Conservation (phyloP, 371 early-diverging fungal genomes). For the Mucor circinelloides region DNA sequence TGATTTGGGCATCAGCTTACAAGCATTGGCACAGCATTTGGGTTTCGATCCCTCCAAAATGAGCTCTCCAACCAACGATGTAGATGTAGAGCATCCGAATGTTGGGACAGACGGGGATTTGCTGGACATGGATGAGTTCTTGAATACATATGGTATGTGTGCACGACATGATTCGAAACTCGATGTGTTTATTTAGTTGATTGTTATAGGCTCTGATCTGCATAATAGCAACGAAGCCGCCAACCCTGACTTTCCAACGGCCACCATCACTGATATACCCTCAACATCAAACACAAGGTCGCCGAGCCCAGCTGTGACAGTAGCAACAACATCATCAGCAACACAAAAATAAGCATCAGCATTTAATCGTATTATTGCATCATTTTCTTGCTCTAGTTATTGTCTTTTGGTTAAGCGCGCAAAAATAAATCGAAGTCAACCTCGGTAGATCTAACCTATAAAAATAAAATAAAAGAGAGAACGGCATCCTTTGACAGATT, state of each 20-base stretch:
- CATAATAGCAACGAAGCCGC: not conserved
- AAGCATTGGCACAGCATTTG: slow-evolving; percentile 43
- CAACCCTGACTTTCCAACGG: not conserved
- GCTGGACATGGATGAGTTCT: slow-evolving; percentile 37
- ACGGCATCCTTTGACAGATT: too few relatives aligned
- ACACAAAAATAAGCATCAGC: not conserved
- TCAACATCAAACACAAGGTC: slow-evolving; percentile 4
- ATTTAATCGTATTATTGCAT: not conserved
- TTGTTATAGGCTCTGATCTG: not conserved
- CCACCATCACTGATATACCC: not conserved
- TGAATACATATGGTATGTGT: slow-evolving; percentile 41
- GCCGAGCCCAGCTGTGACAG: slow-evolving; percentile 1
- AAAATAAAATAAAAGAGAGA: too few relatives aligned
- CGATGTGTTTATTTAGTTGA: not conserved
- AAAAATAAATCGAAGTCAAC: not conserved
- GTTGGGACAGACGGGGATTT: slow-evolving; percentile 20
- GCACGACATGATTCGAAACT: not conserved
- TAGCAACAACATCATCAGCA: not conserved
- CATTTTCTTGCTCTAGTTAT: not conserved
- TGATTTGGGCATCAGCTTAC: slow-evolving; percentile 36
- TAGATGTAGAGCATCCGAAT: not conserved
- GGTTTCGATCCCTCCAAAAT: slow-evolving; percentile 37
- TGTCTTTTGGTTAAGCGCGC: not conserved
- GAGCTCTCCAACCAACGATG: not conserved
- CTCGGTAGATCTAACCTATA: not conserved